Evolutionary conservation across 2,329 filamentous ascomycete genomes (phyloP).

Genomic region (Alternaria triticimaculans): DNA sequence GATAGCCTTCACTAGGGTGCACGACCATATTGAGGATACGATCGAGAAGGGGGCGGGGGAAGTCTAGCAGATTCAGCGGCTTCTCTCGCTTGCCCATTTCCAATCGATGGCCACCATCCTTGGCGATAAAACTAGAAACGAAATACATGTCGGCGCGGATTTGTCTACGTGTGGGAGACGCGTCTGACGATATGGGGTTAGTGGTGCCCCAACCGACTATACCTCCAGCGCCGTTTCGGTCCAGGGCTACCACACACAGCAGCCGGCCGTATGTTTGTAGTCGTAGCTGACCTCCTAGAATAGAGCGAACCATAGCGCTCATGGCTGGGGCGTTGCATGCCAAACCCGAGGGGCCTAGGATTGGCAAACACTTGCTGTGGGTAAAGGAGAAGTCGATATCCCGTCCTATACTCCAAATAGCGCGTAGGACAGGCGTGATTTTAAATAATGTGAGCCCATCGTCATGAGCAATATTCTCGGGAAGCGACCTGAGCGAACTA

Average conservation of each 20-base stretch:
- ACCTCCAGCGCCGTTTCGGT: neutral
- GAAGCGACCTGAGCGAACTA: neutral
- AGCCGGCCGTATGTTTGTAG: neutral
- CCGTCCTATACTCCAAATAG: neutral
- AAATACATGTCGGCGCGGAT: neutral
- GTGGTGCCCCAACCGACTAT: neutral
- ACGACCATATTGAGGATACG: neutral
- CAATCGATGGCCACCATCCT: neutral
- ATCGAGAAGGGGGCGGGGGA: neutral
- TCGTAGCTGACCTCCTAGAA: neutral
- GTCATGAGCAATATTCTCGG: neutral
- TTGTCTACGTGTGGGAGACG: neutral
- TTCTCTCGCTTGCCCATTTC: neutral
- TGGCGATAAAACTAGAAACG: neutral
- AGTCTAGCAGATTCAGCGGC: neutral
- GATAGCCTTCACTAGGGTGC: neutral
- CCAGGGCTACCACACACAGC: neutral
- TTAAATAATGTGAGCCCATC: neutral
- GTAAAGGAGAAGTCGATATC: neutral
- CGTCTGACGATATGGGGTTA: neutral
- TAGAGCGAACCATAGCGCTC: neutral
- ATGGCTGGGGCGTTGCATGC: neutral
- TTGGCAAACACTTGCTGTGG: neutral
- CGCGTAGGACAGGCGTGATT: neutral
- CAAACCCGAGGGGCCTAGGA: neutral